These are phyloP conservation scores for Arctium minus DNA, from an alignment of 129 eudicot species.

Conservation along the genomic window DNA sequence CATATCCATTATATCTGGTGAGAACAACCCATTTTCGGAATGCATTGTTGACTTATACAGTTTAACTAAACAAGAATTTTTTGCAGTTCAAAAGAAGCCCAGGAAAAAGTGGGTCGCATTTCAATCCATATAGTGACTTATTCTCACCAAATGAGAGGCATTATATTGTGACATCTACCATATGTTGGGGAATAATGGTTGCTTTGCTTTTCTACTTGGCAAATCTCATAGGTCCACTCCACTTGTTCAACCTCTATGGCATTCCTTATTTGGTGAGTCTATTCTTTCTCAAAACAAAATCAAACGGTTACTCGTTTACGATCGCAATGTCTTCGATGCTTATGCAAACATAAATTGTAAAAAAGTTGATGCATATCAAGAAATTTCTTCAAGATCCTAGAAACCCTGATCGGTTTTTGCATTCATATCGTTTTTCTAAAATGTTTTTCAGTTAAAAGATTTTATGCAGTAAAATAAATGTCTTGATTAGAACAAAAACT, in stretches of 20 bases:
- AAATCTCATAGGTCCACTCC: conserved; percentile 44
- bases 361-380: too few relatives aligned
- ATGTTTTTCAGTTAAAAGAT: not conserved
- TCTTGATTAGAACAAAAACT: not conserved
- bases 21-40: not conserved
- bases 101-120: conserved; percentile 75
- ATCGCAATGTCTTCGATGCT: too few relatives aligned
- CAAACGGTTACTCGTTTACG: not conserved
- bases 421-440: not conserved
- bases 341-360: too few relatives aligned
- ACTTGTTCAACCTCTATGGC: conserved; percentile 49
- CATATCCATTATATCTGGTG: conserved; percentile 73
- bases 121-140: conserved; percentile 58
- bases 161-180: conserved; percentile 51
- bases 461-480: not conserved
- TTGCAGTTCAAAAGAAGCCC: conserved; percentile 62
- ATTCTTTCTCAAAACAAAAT: not conserved
- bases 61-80: not conserved
- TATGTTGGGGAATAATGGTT: conserved; percentile 68
- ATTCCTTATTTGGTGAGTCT: conserved; percentile 67
- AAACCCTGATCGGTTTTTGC: not conserved
- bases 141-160: conserved; percentile 63
- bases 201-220: conserved; percentile 40
- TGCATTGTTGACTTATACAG: not conserved
- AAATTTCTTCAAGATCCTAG: not conserved